Evolutionary conservation across 768 basidiomycete genomes (phyloP), one percentile per base, ranked within the genome.

Genomic region (Rhodosporidiobolus odoratus): DNA sequence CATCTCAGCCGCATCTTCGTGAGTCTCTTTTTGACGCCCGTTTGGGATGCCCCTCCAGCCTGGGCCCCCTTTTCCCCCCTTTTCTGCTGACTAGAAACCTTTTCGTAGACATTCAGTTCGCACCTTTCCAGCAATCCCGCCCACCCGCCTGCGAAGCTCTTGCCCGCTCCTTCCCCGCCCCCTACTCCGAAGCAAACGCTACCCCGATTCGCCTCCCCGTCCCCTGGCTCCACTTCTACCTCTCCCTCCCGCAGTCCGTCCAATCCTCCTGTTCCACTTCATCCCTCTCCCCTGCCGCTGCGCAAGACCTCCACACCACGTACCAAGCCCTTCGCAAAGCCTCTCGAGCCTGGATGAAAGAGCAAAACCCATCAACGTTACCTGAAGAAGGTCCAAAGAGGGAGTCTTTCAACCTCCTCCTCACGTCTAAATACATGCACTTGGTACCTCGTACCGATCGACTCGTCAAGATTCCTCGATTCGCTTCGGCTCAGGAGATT

Each of bases 1-100:
- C 70, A 0, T 41, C 37, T 19, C 70, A 72, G 37, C 57, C 70
- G 17, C 70, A 72, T 38, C 52, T 72, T 19, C 69, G 64, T 65
- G 2, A 30, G 64, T 38, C 23, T 2, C 45, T n/a, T n/a, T n/a
- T n/a, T n/a, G n/a, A n/a, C n/a, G n/a, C n/a, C n/a, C n/a, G n/a
- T n/a, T n/a, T n/a, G n/a, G n/a, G n/a, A n/a, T n/a, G n/a, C n/a
- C n/a, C n/a, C n/a, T n/a, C n/a, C n/a, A n/a, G 17, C 38, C 41
- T 4, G 17, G 3, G 41, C 32, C 9, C 41, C 19, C 35, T 9
- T 47, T 8, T 34, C 1, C 43, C 60, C 50, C 32, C 7, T 15
- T 16, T 35, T 2, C 37, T 40, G 2, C 45, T 10, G 16, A n/a
- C n/a, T n/a, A n/a, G n/a, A n/a, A n/a, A n/a, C n/a, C n/a, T n/a